Conservation (phyloP, 2,329 filamentous ascomycete species). For the Shiraia sp. region DNA sequence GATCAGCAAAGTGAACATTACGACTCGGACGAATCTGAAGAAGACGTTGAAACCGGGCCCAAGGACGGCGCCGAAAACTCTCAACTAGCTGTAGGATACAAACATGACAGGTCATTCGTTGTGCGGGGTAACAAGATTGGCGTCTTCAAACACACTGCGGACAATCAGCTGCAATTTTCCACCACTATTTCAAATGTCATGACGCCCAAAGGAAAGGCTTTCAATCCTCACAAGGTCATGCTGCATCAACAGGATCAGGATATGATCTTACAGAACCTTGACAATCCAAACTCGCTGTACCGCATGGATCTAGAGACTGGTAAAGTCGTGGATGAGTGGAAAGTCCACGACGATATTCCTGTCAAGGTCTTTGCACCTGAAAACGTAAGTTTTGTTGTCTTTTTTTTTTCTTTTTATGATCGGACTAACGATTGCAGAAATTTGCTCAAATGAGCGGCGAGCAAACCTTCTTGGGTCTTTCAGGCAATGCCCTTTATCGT, state of each 20-base stretch:
- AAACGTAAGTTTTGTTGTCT: conserved; percentile 57
- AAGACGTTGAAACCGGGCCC: conserved; percentile 69
- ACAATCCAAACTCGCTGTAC: conserved; percentile 88
- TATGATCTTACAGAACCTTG: conserved; percentile 81
- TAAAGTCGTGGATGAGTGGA: conserved; percentile 98
- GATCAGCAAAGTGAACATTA: conserved; percentile 74
- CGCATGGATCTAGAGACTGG: conserved; percentile 98
- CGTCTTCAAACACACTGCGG: conserved; percentile 93
- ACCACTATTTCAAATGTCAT: conserved; percentile 97
- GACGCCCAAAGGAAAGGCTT: conserved; percentile 77
- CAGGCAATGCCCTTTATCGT: conserved; percentile 88
- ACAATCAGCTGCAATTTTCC: conserved; percentile 92
- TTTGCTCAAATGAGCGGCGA: conserved; percentile 96
- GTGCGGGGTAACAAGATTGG: conserved; percentile 97
- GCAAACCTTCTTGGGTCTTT: conserved; percentile 93
- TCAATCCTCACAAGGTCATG: conserved; percentile 97
- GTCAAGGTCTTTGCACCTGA: conserved; percentile 91
- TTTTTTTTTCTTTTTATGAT: background rate
- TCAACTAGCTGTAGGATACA: conserved; percentile 93
- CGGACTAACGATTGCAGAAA: conserved; percentile 63
- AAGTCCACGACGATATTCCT: conserved; percentile 93
- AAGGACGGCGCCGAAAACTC: conserved; percentile 87
- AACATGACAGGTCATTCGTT: conserved; percentile 95
- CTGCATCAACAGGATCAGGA: conserved; percentile 87
- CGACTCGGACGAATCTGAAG: conserved; percentile 77